Conservation (phyloP, 2,329 filamentous ascomycete genomes). For the Alternaria consortialis region DNA sequence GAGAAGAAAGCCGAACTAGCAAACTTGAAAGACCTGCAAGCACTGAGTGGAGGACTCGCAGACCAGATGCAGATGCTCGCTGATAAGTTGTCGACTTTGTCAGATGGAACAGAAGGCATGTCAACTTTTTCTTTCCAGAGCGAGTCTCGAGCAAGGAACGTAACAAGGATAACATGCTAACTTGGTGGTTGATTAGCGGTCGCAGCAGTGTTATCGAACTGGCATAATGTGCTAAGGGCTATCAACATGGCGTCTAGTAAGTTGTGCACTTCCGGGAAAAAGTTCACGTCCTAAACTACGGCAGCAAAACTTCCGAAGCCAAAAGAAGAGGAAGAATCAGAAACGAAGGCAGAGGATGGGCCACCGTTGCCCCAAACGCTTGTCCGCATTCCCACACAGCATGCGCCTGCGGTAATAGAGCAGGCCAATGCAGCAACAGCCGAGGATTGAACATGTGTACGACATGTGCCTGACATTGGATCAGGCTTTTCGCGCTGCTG, state of each 20-base stretch:
- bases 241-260: slow-evolving; percentile 87
- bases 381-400: slow-evolving; percentile 84
- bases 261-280: slow-evolving; percentile 37
- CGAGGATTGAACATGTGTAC: slow-evolving; percentile 39
- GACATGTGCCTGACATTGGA: slow-evolving; percentile 1
- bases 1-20: slow-evolving; percentile 88
- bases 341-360: slow-evolving; percentile 52
- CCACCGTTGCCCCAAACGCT: slow-evolving; percentile 79
- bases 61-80: slow-evolving; percentile 84
- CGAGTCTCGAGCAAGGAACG: neutral
- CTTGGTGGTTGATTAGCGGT: slow-evolving; percentile 65
- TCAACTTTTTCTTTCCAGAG: neutral
- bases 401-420: slow-evolving; percentile 55
- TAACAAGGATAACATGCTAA: slow-evolving; percentile 23
- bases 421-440: slow-evolving; percentile 43
- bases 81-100: slow-evolving; percentile 78
- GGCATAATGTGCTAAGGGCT: slow-evolving; percentile 84
- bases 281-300: slow-evolving; percentile 21
- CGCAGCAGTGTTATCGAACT: slow-evolving; percentile 84
- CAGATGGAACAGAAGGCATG: slow-evolving; percentile 81
- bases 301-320: slow-evolving; percentile 75
- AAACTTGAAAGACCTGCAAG: slow-evolving; percentile 77
- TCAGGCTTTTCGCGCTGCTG: slow-evolving; percentile 14
- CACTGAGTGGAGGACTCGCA: slow-evolving; percentile 80
- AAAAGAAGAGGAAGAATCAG: slow-evolving; percentile 56